phyloP scores from a whole-genome alignment of 1,284 basidiomycete species.

The Phlebopus sp. region DNA sequence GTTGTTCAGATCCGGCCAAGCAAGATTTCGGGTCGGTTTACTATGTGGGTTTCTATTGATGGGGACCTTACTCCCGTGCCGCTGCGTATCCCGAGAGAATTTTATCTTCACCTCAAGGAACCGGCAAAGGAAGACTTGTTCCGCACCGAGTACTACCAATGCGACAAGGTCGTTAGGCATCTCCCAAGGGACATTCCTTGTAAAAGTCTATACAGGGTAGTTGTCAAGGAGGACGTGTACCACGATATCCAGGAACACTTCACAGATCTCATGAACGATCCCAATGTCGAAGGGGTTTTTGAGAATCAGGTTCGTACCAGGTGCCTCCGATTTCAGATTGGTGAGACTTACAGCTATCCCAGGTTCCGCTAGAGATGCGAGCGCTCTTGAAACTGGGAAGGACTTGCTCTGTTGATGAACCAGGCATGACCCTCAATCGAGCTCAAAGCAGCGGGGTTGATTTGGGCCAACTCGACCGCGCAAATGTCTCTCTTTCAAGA shows the following conservation, averaged over 20 bases:
- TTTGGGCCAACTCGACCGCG: conserved; percentile 77
- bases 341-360: conserved; percentile 4
- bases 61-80: conserved; percentile 77
- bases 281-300: conserved; percentile 94
- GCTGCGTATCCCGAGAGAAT: conserved; percentile 85
- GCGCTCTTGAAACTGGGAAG: conserved; percentile 85
- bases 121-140: conserved; percentile 64
- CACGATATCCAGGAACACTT: conserved; percentile 88
- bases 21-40: conserved; percentile 79
- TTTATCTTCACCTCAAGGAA: conserved; percentile 88
- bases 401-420: conserved; percentile 71
- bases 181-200: conserved; percentile 81
- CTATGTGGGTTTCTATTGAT: conserved; percentile 88
- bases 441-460: conserved; percentile 87
- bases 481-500: conserved; percentile 55
- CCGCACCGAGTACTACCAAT: conserved; percentile 64
- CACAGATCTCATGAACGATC: conserved; percentile 88
- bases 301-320: conserved; percentile 73
- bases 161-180: conserved; percentile 73
- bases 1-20: conserved; percentile 87
- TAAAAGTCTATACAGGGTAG: conserved; percentile 80
- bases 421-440: conserved; percentile 73
- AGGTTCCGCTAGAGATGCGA: conserved; percentile 86
- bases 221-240: conserved; percentile 83
- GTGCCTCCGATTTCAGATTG: conserved; percentile 2